Base-by-base conservation (phyloP, 2,329 filamentous ascomycete genomes). In the Blastomyces emzantsi region DNA sequence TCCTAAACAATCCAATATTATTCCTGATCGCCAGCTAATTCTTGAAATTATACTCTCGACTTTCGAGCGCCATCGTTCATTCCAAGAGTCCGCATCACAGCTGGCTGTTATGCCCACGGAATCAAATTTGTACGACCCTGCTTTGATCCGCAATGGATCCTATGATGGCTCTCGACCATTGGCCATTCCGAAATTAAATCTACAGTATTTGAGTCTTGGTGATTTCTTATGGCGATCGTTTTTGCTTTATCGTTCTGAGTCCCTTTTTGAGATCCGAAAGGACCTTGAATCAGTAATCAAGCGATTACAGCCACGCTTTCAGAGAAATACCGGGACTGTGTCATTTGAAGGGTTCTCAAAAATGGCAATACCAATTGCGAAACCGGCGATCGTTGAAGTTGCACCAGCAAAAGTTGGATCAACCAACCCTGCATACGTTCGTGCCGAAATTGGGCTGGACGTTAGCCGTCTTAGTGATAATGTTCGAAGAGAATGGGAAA, bases 151-250 rank as follows among this genome's bases (percentile, higher is more conserved):
- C 64, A 93, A 93, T 63, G 92, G 97, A 70, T 82, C 82, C 8
- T 97, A 97, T 70, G 88, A 96, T 73, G 92, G 92, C 33, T 92
- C 90, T 30, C 85, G 85, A 58, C 92, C 94, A 5, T 81, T 99
- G 64, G 90, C 94, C 2, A 86, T 99, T 54, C 94, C 94, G 2
- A 99, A 99, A 74, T 78, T 97, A 56, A 99, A 97, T 70, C 80
- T 99, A 36, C 94, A 99, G 72, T 99, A 99, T 75, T 81, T 99
- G 17, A 96, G 92, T 2, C 86, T 96, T 60, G 92, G 92, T 2
- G 94, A 99, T 75, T 99, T 99, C 70, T 78, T 99, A n/a, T 99
- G 92, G 92, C 85, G 95, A 66, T 92, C 93, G 0, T 88, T 97
- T 70, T 83, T 95, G 17, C 80, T 99, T 9, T 94, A 96, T 73